phyloP scores from a whole-genome alignment of 805 yeast genomes.

The Tetrapisispora iriomotensis region DNA sequence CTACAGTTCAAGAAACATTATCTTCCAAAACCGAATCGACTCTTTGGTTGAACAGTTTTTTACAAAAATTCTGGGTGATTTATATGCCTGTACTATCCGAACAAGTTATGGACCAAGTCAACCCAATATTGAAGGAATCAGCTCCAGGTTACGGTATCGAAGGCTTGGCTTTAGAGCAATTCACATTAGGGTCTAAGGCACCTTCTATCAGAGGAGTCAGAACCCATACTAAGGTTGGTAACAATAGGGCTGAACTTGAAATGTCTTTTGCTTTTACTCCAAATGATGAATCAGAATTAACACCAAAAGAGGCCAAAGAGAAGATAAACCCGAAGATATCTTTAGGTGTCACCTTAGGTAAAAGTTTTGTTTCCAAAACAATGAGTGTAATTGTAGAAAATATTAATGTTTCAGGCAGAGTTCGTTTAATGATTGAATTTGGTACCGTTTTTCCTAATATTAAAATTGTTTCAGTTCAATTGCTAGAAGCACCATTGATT shows the following conservation, averaged over 20 bases:
- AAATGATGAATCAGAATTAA: constrained; percentile 75
- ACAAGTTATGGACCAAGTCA: constrained; percentile 61
- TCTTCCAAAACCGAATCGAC: constrained; percentile 61
- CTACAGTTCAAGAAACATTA: constrained; percentile 50
- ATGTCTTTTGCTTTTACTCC: constrained; percentile 79
- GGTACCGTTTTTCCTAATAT: constrained; percentile 70
- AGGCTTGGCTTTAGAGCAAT: constrained; percentile 60
- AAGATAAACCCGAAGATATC: constrained; percentile 75
- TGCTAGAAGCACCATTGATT: constrained; percentile 69
- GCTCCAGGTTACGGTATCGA: constrained; percentile 83
- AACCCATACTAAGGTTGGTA: constrained; percentile 62
- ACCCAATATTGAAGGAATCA: constrained; percentile 53
- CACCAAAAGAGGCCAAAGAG: constrained; percentile 58
- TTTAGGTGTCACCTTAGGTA: constrained; percentile 71
- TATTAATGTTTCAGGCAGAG: constrained; percentile 64
- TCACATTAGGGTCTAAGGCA: constrained; percentile 72
- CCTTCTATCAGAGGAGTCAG: constrained; percentile 65
- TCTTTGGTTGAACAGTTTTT: constrained; percentile 70
- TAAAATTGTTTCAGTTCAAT: constrained; percentile 56
- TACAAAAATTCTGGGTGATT: constrained; percentile 78
- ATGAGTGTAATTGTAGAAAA: constrained; percentile 74
- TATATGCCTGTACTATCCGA: constrained; percentile 81
- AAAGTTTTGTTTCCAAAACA: constrained; percentile 65
- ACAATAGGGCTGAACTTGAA: constrained; percentile 67
- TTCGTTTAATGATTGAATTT: constrained; percentile 54